Conservation (phyloP, 2,329 filamentous ascomycete species). For the Xylaria sp. region DNA sequence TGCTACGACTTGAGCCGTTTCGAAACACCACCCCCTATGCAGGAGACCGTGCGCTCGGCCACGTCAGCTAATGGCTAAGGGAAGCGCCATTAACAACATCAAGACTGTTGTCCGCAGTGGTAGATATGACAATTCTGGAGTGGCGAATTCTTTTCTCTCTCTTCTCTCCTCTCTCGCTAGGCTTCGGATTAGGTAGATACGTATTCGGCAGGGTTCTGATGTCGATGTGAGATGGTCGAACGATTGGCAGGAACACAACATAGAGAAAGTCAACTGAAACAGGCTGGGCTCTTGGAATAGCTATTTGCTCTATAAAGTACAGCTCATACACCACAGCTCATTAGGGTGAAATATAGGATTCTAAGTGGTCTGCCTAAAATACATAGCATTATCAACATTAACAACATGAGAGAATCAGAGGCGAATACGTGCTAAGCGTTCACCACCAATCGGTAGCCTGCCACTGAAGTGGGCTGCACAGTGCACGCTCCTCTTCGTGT, state of each 20-base stretch:
- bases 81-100: neutral
- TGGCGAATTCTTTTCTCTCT: neutral
- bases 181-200: no score
- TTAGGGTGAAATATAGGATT: no score
- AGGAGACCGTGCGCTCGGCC: constrained; percentile 14
- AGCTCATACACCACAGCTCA: no score
- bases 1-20: neutral
- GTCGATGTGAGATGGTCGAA: no score
- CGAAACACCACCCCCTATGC: neutral
- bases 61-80: neutral
- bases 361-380: no score
- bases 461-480: constrained; percentile 14
- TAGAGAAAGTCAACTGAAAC: no score
- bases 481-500: neutral
- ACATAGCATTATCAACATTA: neutral
- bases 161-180: neutral
- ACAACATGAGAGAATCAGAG: neutral
- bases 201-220: neutral
- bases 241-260: neutral
- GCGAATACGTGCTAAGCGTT: neutral
- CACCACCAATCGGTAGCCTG: constrained; percentile 25
- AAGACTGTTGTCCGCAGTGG: no score
- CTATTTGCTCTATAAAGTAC: no score
- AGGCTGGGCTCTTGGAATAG: no score
- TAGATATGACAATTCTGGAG: neutral